These are phyloP conservation scores for Paradendryphiella salina DNA, from an alignment of 2,329 filamentous ascomycete species.

Conservation along the genomic window DNA sequence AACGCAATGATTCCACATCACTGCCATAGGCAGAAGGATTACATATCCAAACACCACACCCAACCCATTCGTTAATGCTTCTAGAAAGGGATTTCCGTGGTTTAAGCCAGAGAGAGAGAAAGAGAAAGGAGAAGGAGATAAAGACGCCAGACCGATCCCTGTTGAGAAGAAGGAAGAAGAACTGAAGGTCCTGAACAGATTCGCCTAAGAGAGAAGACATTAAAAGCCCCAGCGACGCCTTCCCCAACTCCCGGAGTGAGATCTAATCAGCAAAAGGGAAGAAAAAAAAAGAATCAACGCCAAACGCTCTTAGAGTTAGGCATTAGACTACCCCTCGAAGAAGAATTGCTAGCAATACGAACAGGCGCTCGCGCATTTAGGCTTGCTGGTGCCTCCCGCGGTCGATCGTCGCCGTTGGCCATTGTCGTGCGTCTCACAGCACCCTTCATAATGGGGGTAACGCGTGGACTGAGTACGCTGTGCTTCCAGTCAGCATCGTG, in stretches of 20 bases:
- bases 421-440: conserved; percentile 45
- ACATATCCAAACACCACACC: conserved; percentile 6
- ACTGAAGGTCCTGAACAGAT: no score
- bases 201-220: not conserved
- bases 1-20: not conserved
- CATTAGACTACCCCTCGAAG: conserved; percentile 39
- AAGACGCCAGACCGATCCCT: not conserved
- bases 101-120: not conserved
- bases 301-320: conserved; percentile 38
- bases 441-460: conserved; percentile 62
- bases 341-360: conserved; percentile 38
- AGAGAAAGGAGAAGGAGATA: not conserved
- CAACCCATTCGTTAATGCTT: conserved; percentile 9
- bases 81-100: conserved; percentile 5
- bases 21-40: conserved; percentile 14
- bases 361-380: conserved; percentile 38
- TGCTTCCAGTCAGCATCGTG: conserved; percentile 59
- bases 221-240: conserved; percentile 6
- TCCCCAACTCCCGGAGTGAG: not conserved
- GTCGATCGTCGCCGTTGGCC: conserved; percentile 39
- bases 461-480: conserved; percentile 65
- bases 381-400: conserved; percentile 26
- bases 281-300: conserved; percentile 27
- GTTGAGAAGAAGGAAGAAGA: not conserved
- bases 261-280: conserved; percentile 5